These are phyloP conservation scores for Nemania serpens DNA, from an alignment of 2,329 filamentous ascomycete species.

Conservation along the genomic window DNA sequence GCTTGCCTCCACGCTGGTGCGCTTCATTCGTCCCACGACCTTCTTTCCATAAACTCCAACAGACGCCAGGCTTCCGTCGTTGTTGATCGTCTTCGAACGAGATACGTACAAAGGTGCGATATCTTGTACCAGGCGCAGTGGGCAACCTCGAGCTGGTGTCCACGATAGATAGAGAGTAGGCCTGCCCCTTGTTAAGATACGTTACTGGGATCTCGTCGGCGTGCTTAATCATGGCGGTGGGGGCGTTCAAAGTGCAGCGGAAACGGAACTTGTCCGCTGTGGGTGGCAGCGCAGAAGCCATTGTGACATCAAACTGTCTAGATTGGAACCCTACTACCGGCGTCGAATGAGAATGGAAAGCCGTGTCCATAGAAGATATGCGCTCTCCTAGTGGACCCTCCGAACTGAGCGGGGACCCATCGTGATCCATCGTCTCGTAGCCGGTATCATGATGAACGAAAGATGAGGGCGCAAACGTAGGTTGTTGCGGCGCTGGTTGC, in stretches of 20 bases:
- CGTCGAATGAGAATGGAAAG: constrained; percentile 64
- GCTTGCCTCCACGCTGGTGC: constrained; percentile 87
- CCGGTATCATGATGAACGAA: constrained; percentile 81
- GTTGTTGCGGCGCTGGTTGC: constrained; percentile 60
- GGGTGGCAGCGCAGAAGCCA: constrained; percentile 54
- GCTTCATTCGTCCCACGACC: constrained; percentile 94
- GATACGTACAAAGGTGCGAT: constrained; percentile 90
- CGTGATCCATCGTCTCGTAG: constrained; percentile 79
- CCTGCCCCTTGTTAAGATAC: constrained; percentile 96
- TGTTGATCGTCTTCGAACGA: constrained; percentile 98
- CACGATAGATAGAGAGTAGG: constrained; percentile 82
- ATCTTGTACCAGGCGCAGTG: constrained; percentile 66
- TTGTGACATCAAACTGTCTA: constrained; percentile 52
- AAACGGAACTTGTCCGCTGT: constrained; percentile 81
- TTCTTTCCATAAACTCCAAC: constrained; percentile 94
- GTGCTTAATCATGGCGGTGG: constrained; percentile 94
- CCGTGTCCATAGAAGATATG: constrained; percentile 61
- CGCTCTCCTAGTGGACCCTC: constrained; percentile 53
- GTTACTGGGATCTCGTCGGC: constrained; percentile 93
- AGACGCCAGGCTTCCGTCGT: constrained; percentile 77
- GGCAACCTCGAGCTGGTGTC: constrained; percentile 72
- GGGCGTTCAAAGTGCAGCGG: constrained; percentile 86
- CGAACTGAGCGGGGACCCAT: constrained; percentile 69
- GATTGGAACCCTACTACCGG: constrained; percentile 64
- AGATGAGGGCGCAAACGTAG: constrained; percentile 73